Evolutionary conservation across 2,329 filamentous ascomycete species (phyloP).

Genomic region (Monilinia vaccinii-corymbosi): DNA sequence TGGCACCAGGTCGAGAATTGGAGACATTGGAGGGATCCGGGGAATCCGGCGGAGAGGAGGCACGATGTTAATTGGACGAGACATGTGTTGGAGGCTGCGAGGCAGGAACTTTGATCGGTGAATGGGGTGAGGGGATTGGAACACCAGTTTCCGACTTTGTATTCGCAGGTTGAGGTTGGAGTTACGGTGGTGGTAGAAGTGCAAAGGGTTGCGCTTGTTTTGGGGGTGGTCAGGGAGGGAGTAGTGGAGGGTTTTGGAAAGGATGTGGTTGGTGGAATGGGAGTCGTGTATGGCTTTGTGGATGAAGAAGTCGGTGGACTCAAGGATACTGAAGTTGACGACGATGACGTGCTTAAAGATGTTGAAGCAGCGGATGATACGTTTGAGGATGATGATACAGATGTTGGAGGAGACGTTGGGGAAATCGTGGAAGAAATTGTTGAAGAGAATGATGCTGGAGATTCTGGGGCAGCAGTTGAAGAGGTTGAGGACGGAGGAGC

Average conservation of each 20-base stretch:
- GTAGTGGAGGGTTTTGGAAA: constrained; percentile 6
- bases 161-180: constrained; percentile 42
- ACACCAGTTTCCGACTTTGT: constrained; percentile 46
- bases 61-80: constrained; percentile 40
- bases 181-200: constrained; percentile 34
- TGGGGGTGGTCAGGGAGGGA: constrained; percentile 15
- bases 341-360: not conserved
- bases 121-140: constrained; percentile 41
- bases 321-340: not conserved
- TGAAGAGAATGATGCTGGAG: constrained; percentile 3
- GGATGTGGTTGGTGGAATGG: constrained; percentile 14
- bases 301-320: not conserved
- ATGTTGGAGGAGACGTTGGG: not conserved
- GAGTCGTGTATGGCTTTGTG: constrained; percentile 12
- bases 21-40: constrained; percentile 41
- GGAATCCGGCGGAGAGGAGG: constrained; percentile 43
- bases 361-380: not conserved
- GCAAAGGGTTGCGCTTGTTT: constrained; percentile 32
- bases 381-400: constrained; percentile 4
- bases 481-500: not conserved
- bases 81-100: constrained; percentile 33
- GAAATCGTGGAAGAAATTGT: not conserved
- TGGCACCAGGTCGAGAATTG: constrained; percentile 42
- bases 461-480: not conserved
- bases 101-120: constrained; percentile 35